Evolutionary conservation across 257 asterid species (phyloP).

Genomic region (Solanum piurae): DNA sequence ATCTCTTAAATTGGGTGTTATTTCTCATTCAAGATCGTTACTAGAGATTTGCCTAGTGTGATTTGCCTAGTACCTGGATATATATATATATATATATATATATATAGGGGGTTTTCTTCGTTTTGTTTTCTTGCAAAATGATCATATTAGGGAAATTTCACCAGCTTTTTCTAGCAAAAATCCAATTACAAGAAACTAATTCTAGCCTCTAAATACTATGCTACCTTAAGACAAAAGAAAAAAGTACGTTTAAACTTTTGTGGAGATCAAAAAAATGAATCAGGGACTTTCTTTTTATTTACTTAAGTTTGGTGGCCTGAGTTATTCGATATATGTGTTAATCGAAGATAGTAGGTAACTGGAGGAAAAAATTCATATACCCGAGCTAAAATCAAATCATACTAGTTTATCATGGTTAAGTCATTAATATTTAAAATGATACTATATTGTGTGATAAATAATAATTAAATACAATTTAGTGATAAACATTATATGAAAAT

Average conservation of each 20-base stretch:
- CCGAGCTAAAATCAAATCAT: no score
- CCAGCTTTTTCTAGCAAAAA: background rate
- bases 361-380: no score
- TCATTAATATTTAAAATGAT: no score
- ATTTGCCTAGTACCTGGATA: no score
- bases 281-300: background rate
- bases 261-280: background rate
- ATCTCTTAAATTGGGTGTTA: background rate
- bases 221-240: background rate
- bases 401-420: no score
- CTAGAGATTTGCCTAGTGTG: no score
- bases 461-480: background rate
- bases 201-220: background rate
- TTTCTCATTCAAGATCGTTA: background rate
- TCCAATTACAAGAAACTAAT: background rate
- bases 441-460: no score
- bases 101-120: background rate
- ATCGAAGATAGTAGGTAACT: no score
- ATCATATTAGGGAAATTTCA: background rate
- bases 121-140: background rate
- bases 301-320: background rate
- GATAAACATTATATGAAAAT: no score
- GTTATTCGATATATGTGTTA: background rate
- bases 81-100: background rate
- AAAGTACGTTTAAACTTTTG: background rate